phyloP scores from a whole-genome alignment of 148 eudicot genomes.

The Vaccinium myrtillus region DNA sequence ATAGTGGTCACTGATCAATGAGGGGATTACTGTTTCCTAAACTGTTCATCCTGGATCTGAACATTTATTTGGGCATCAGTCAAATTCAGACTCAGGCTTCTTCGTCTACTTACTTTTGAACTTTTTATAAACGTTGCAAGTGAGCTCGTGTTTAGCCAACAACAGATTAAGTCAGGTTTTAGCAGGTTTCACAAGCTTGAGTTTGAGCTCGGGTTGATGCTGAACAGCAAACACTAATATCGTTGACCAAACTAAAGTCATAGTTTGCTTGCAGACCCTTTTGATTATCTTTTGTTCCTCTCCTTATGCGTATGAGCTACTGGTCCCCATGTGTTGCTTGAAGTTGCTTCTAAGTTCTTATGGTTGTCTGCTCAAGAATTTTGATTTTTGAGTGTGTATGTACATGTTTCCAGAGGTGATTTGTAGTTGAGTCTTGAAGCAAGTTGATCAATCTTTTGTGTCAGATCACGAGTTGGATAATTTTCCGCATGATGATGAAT shows the following conservation, averaged over 20 bases:
- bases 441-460: constrained; percentile 2
- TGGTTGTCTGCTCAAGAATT: background rate
- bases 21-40: background rate
- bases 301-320: background rate
- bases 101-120: background rate
- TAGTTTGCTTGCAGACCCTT: background rate
- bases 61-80: background rate
- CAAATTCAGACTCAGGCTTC: background rate
- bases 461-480: constrained; percentile 34
- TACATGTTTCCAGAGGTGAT: background rate
- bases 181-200: background rate
- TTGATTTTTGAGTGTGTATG: background rate
- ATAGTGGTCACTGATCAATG: background rate
- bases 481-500: constrained; percentile 44
- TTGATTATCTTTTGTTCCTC: background rate
- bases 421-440: background rate
- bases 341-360: background rate
- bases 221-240: background rate
- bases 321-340: background rate
- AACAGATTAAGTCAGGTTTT: background rate
- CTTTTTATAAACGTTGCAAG: background rate
- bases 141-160: background rate
- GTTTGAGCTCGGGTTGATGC: background rate
- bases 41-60: background rate
- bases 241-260: background rate